phyloP scores from a whole-genome alignment of 2,329 filamentous ascomycete genomes.

The Fusarium domesticum region DNA sequence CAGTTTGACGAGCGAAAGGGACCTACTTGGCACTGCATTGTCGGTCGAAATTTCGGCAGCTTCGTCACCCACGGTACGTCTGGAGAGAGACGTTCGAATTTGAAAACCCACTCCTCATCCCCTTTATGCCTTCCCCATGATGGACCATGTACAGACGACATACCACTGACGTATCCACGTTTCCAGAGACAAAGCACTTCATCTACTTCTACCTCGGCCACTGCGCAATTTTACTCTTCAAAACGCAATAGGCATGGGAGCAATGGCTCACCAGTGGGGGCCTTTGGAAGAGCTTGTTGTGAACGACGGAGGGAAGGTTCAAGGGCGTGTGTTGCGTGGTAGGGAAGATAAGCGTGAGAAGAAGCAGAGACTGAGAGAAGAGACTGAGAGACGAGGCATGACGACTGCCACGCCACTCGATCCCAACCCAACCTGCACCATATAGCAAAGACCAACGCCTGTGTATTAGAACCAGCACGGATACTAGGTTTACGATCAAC shows the following conservation, averaged over 20 bases:
- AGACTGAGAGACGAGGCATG: conserved; percentile 12
- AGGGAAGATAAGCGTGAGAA: not conserved
- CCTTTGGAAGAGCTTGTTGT: conserved; percentile 31
- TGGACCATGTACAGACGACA: no score
- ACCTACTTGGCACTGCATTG: conserved; percentile 98
- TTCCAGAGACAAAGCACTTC: conserved; percentile 94
- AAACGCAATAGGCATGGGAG: conserved; percentile 73
- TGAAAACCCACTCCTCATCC: conserved; percentile 3
- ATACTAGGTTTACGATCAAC: conserved; percentile 25
- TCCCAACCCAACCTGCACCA: conserved; percentile 14
- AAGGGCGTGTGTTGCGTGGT: not conserved
- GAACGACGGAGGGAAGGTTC: conserved; percentile 21
- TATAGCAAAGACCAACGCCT: conserved; percentile 16
- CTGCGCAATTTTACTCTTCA: conserved; percentile 97
- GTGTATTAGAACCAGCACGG: conserved; percentile 8
- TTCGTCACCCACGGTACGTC: conserved; percentile 92
- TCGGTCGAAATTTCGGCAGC: conserved; percentile 97
- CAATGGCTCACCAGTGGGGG: conserved; percentile 27
- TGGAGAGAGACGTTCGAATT: no score
- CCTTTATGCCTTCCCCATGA: not conserved
- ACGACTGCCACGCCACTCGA: conserved; percentile 17
- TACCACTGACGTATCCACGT: conserved; percentile 7
- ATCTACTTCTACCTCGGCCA: conserved; percentile 99
- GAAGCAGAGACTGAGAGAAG: conserved; percentile 13
- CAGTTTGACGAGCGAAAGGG: conserved; percentile 97